Conservation (phyloP, 805 yeast species). For the Blastobotrys parvus region DNA sequence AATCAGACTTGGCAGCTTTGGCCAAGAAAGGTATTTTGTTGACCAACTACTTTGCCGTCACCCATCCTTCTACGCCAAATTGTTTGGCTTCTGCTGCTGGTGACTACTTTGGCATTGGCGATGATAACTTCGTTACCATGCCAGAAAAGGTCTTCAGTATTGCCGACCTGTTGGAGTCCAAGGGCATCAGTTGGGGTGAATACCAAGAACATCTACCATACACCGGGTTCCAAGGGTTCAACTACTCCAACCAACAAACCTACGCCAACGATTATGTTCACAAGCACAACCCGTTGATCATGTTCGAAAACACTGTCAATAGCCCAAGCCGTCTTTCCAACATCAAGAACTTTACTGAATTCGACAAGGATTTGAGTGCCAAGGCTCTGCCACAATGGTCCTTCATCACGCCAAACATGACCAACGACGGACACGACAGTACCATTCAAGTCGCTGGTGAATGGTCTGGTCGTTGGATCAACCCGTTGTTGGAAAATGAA, state of each 20-base stretch:
- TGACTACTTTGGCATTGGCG: constrained; percentile 41
- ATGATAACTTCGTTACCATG: constrained; percentile 37
- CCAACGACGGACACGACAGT: constrained; percentile 45
- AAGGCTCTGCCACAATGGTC: constrained; percentile 43
- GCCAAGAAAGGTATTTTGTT: constrained; percentile 38
- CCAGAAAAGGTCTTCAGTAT: constrained; percentile 41
- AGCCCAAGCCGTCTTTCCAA: constrained; percentile 32
- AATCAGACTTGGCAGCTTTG: constrained; percentile 36
- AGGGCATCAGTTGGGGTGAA: constrained; percentile 44
- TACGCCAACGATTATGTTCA: constrained; percentile 42
- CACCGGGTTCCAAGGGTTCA: constrained; percentile 43
- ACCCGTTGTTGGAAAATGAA: constrained; percentile 36
- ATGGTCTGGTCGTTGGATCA: constrained; percentile 40
- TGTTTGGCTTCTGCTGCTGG: constrained; percentile 44
- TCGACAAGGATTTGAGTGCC: constrained; percentile 34
- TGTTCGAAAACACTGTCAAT: constrained; percentile 34
- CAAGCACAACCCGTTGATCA: constrained; percentile 43
- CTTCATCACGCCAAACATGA: constrained; percentile 47
- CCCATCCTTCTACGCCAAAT: constrained; percentile 50
- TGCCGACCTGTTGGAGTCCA: constrained; percentile 41
- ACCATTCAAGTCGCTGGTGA: constrained; percentile 38
- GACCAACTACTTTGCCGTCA: constrained; percentile 43
- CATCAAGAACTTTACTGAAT: constrained; percentile 41
- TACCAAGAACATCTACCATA: constrained; percentile 47
- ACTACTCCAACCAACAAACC: constrained; percentile 36